phyloP scores from a whole-genome alignment of 2,329 filamentous ascomycete genomes.

The Chrysoporthe puriensis region DNA sequence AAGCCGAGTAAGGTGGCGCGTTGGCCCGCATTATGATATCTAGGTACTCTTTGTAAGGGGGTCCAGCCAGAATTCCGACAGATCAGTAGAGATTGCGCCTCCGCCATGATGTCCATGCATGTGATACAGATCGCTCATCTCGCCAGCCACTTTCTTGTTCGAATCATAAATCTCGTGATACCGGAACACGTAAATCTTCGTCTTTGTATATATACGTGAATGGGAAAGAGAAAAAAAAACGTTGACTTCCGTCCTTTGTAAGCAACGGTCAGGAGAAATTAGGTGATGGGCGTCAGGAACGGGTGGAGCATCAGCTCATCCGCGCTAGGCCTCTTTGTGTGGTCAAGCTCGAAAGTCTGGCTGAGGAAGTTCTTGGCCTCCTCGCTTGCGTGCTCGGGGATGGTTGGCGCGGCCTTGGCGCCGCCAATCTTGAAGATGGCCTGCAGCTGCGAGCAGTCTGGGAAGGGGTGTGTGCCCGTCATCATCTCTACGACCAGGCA shows the following conservation, averaged over 20 bases:
- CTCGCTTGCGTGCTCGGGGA: conserved; percentile 82
- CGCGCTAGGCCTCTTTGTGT: conserved; percentile 87
- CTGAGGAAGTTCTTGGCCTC: conserved; percentile 84
- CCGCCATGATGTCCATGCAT: conserved; percentile 7
- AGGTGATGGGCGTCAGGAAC: conserved; percentile 77
- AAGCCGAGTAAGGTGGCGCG: background rate
- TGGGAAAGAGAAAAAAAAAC: background rate
- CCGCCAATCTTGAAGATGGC: conserved; percentile 98
- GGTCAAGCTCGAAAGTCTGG: conserved; percentile 93
- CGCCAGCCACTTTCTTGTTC: background rate
- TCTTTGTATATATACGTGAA: conserved; percentile 23
- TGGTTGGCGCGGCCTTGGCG: conserved; percentile 81
- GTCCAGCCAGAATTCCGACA: background rate
- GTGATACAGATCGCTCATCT: background rate
- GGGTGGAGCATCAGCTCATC: conserved; percentile 85
- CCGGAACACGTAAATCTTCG: conserved; percentile 2
- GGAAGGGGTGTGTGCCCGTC: conserved; percentile 94
- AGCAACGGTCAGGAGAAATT: conserved; percentile 24
- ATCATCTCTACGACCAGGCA: conserved; percentile 99
- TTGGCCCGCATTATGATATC: conserved; percentile 1
- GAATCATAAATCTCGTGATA: conserved; percentile 5
- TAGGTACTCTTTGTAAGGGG: conserved; percentile 27
- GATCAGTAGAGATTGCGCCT: conserved; percentile 4
- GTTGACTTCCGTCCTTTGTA: background rate
- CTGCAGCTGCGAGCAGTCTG: conserved; percentile 94